These are phyloP conservation scores for Chenopodium suecicum DNA, from an alignment of 148 eudicot genomes.

Conservation along the genomic window DNA sequence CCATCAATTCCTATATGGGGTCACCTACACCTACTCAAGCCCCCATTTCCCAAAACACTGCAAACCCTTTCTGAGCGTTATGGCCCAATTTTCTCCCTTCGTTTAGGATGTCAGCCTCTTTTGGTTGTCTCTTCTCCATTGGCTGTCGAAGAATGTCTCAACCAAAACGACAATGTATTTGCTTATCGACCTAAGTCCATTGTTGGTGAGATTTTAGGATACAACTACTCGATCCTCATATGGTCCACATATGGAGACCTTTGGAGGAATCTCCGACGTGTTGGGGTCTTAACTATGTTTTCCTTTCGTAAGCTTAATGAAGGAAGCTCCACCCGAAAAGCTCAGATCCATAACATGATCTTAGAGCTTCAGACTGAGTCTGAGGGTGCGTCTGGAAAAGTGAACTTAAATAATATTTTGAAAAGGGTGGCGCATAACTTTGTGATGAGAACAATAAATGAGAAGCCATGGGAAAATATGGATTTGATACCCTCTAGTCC, in stretches of 20 bases:
- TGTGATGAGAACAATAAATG: constrained; percentile 36
- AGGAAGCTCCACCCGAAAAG: constrained; percentile 13
- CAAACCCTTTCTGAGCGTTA: constrained; percentile 18
- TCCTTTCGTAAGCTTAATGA: constrained; percentile 26
- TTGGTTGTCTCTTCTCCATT: constrained; percentile 30
- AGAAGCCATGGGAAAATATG: constrained; percentile 27
- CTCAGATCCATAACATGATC: constrained; percentile 19
- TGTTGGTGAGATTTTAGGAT: constrained; percentile 17
- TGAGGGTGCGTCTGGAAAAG: not conserved
- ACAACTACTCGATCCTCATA: constrained; percentile 18
- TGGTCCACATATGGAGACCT: constrained; percentile 35
- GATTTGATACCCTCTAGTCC: not conserved
- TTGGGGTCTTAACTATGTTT: constrained; percentile 14
- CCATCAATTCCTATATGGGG: constrained; percentile 37
- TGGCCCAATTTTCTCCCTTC: constrained; percentile 31
- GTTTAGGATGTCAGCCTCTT: constrained; percentile 16
- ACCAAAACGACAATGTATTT: constrained; percentile 26
- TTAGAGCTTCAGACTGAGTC: not conserved
- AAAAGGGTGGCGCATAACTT: constrained; percentile 18
- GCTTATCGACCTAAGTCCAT: constrained; percentile 32
- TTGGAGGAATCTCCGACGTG: constrained; percentile 37
- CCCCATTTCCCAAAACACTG: constrained; percentile 25
- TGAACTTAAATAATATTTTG: constrained; percentile 30
- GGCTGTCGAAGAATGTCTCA: constrained; percentile 33
- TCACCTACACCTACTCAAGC: constrained; percentile 39